Base-by-base conservation (phyloP, 2,329 filamentous ascomycete species). In the Thielaviopsis ethacetica region DNA sequence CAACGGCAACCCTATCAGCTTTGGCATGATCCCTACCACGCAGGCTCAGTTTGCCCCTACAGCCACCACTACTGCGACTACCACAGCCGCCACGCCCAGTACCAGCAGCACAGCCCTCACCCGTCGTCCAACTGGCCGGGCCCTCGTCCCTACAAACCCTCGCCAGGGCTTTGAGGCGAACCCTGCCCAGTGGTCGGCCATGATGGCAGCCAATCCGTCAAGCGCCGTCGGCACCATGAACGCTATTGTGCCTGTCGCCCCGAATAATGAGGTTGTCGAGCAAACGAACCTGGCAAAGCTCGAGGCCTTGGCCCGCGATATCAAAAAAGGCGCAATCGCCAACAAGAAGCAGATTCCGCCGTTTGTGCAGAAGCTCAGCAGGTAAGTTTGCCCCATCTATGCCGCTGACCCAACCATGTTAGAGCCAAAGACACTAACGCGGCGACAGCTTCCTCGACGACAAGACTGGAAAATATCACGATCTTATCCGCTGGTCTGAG, bases 301-400 rank as follows among this genome's bases (percentile, higher is more conserved):
- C 62, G 89, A 95, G 67, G 82, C 86, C 68, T 83, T 83, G 71
- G 91, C 90, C 22, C 78, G 85, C 63, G 75, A 86, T 62, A 90
- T 90, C 9, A 95, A 94, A 74, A 82, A 85, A 67, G 93, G 97
- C 61, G 85, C 91, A 0, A 86, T 91, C 68, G 80, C 85, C 17
- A 97, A 95, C 71, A 79, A 91, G 66, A 97, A 97, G 71, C 88
- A 94, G 67, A 97, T 98, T 12, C 91, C 93, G 0, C 91, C 93
- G 0, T 98, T 98, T 75, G 91, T 98, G 51, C 91, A 96, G 71
- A 98, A 98, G 69, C 73, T 98, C 59, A 95, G 90, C 82, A 97
- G 91, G 91, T 94, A 75, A 73, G 81, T 67, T 49, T 49, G 44
- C n/a, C 26, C 9, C 52, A 59, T 56, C 58, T 60, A 56, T 51